Percentiles rank a stretch among this genome's conserved stretches.
Evolutionary conservation across 2,329 filamentous ascomycete genomes (phyloP).

Genomic region (Diaporthe aspalathi): DNA sequence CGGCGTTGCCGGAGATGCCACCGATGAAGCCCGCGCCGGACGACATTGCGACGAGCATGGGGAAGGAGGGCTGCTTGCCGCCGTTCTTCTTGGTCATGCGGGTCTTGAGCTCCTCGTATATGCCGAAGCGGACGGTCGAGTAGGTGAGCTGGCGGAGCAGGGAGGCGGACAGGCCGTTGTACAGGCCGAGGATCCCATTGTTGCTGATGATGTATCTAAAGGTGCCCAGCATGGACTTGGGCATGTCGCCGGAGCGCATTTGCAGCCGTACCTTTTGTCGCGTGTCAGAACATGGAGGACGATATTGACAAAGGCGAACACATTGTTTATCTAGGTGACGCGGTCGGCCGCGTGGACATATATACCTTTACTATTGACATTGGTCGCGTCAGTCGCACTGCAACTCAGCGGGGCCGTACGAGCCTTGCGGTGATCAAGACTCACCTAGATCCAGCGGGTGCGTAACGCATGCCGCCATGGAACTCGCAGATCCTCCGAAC

Average conservation of each 20-base stretch:
- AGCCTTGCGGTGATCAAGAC: conserved; percentile 48
- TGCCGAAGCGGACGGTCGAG: conserved; percentile 93
- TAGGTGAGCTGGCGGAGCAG: conserved; percentile 95
- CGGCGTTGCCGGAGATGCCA: conserved; percentile 91
- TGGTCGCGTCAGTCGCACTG: conserved; percentile 12
- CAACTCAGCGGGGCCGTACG: neutral
- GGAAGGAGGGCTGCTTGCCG: conserved; percentile 71
- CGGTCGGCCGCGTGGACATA: neutral
- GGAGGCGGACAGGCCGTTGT: conserved; percentile 91
- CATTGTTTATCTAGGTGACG: neutral
- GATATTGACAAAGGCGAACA: neutral
- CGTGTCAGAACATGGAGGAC: conserved; percentile 6
- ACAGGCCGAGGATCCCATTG: conserved; percentile 84
- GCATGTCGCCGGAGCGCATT: conserved; percentile 80
- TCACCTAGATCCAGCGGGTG: conserved; percentile 92
- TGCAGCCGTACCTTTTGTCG: conserved; percentile 80
- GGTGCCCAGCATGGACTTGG: conserved; percentile 86
- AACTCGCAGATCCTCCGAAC: conserved; percentile 96
- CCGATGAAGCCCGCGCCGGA: conserved; percentile 87
- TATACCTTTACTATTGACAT: conserved; percentile 37
- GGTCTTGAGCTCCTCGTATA: conserved; percentile 93
- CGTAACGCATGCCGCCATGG: conserved; percentile 89
- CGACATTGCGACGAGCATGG: conserved; percentile 84
- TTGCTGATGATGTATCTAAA: conserved; percentile 82
- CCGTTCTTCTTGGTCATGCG: conserved; percentile 61